phyloP scores from a whole-genome alignment of 306 rosid genomes.

The Vigna unguiculata region DNA sequence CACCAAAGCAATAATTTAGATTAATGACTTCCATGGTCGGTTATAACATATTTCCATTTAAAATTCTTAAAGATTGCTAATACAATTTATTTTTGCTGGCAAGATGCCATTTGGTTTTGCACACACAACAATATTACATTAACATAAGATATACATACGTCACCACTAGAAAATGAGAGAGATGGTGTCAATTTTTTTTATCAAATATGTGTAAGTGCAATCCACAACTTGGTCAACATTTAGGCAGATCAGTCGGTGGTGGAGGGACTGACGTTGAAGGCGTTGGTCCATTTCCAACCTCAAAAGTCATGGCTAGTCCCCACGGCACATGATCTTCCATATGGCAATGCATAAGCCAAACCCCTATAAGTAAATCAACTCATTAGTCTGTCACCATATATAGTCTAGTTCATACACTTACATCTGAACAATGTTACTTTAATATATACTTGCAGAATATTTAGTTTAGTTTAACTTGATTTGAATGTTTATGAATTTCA shows the following conservation, averaged over 20 bases:
- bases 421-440: too few species aligned
- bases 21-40: too few species aligned
- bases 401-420: too few species aligned
- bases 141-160: not conserved
- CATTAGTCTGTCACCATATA: not conserved
- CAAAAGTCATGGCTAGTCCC: slow-evolving; percentile 58
- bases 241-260: slow-evolving; percentile 66
- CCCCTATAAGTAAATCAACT: not conserved
- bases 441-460: too few species aligned
- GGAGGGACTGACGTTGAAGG: slow-evolving; percentile 54
- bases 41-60: not conserved
- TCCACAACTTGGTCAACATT: not conserved
- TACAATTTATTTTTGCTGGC: not conserved
- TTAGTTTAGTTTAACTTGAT: too few species aligned
- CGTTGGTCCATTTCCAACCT: slow-evolving; percentile 42
- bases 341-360: slow-evolving; percentile 68
- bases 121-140: not conserved
- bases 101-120: not conserved
- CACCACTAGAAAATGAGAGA: not conserved
- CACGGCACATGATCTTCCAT: slow-evolving; percentile 54
- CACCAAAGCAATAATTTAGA: too few species aligned
- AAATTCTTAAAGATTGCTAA: not conserved
- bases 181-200: not conserved
- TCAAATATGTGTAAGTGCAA: not conserved
- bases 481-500: too few species aligned